Conservation (phyloP, 495 filamentous ascomycete genomes). For the Margaritispora aquatica region DNA sequence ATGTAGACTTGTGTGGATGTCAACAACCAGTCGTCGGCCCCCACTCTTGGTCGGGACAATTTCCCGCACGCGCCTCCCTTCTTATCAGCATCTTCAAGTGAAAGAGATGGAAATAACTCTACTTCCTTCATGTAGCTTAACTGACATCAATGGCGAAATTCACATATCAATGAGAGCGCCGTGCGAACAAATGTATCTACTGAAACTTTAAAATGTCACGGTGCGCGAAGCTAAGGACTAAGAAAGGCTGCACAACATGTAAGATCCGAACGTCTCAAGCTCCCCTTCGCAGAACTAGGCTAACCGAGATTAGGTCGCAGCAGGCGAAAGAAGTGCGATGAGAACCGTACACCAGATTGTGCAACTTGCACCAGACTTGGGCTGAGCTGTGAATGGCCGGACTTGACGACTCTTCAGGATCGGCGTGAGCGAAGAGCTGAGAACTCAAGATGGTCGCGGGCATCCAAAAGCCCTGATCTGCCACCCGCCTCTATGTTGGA, state of each 20-base stretch:
- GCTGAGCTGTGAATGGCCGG: background rate
- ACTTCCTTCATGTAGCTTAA: no score
- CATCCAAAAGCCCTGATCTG: background rate
- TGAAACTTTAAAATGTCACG: no score
- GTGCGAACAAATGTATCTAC: no score
- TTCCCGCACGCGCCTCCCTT: no score
- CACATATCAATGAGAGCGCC: no score
- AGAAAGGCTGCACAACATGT: background rate
- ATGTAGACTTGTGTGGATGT: no score
- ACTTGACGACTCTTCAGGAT: background rate
- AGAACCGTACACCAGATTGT: background rate
- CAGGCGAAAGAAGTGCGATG: background rate
- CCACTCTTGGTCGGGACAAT: no score
- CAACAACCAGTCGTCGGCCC: no score
- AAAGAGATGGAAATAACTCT: no score
- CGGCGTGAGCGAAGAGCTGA: background rate
- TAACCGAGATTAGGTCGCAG: background rate
- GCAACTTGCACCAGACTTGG: background rate
- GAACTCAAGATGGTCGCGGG: background rate
- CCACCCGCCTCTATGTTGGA: background rate
- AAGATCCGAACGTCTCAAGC: background rate
- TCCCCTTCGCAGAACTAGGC: background rate
- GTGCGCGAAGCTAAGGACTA: background rate
- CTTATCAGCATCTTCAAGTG: no score
- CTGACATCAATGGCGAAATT: no score